Conservation (phyloP, 2,329 filamentous ascomycete genomes). For the Diaporthe amygdali region DNA sequence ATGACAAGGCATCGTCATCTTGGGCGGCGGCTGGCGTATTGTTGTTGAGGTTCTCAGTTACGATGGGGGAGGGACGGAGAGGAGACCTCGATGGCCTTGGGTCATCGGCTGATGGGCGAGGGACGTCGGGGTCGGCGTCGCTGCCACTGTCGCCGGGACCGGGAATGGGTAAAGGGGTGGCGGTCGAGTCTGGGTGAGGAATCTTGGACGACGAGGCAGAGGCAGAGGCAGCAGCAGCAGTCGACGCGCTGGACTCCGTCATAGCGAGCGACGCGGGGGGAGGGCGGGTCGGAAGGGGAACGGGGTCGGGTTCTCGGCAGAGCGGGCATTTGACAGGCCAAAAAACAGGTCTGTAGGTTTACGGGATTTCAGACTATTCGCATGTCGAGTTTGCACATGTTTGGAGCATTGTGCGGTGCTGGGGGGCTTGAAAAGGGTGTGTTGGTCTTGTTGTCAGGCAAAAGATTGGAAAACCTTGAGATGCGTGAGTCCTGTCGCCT, state of each 20-base stretch:
- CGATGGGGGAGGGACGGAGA: constrained; percentile 11
- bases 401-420: constrained; percentile 53
- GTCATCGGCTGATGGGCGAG: background rate
- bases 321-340: constrained; percentile 61
- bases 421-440: constrained; percentile 48
- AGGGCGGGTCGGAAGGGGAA: constrained; percentile 43
- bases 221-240: constrained; percentile 8
- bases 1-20: background rate
- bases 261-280: constrained; percentile 54
- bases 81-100: background rate
- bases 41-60: constrained; percentile 6
- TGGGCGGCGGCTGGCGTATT: background rate
- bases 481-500: constrained; percentile 32
- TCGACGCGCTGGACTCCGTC: constrained; percentile 52
- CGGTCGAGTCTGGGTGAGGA: background rate
- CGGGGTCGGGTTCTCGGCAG: constrained; percentile 59
- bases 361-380: constrained; percentile 49
- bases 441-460: constrained; percentile 54
- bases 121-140: background rate
- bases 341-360: constrained; percentile 62
- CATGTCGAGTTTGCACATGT: constrained; percentile 59
- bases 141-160: background rate
- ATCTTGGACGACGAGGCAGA: background rate
- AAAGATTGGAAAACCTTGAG: constrained; percentile 55
- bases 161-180: background rate